A percentile compares a stretch with the other conserved stretches of the same genome.
Conservation (phyloP, 352 stramenopile genomes). For the Pythium periplocum region DNA sequence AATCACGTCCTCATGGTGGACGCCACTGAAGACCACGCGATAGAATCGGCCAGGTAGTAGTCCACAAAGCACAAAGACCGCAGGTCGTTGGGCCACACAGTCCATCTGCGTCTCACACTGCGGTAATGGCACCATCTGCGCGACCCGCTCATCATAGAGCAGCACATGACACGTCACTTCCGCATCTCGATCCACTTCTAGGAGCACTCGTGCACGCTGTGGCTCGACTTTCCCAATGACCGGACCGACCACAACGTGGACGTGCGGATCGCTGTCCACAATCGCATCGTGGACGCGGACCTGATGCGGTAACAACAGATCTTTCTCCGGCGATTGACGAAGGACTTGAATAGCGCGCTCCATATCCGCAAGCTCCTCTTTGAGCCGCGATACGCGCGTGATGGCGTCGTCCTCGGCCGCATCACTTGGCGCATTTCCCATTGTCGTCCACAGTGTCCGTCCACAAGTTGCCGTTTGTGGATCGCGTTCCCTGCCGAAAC, state of each 20-base stretch:
- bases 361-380: conserved; percentile 47
- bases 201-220: conserved; percentile 42
- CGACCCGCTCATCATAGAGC: conserved; percentile 30
- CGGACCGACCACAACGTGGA: conserved; percentile 53
- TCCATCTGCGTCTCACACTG: conserved; percentile 21
- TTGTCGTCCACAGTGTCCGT: conserved; percentile 5
- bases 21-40: conserved; percentile 47
- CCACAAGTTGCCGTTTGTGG: no score
- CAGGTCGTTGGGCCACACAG: conserved; percentile 26
- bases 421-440: conserved; percentile 47
- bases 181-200: conserved; percentile 45
- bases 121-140: conserved; percentile 33
- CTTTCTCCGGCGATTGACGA: conserved; percentile 11
- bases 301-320: conserved; percentile 27
- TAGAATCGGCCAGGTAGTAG: conserved; percentile 56
- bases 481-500: no score
- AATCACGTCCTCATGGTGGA: conserved; percentile 33
- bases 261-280: conserved; percentile 18
- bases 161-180: conserved; percentile 48
- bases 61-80: conserved; percentile 31
- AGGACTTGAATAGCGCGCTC: conserved; percentile 27
- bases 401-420: conserved; percentile 21
- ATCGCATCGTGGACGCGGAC: conserved; percentile 18
- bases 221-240: conserved; percentile 64
- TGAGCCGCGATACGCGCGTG: conserved; percentile 20